These are phyloP conservation scores for Ascosphaera apis DNA, from an alignment of 2,329 filamentous ascomycete species.

Conservation along the genomic window DNA sequence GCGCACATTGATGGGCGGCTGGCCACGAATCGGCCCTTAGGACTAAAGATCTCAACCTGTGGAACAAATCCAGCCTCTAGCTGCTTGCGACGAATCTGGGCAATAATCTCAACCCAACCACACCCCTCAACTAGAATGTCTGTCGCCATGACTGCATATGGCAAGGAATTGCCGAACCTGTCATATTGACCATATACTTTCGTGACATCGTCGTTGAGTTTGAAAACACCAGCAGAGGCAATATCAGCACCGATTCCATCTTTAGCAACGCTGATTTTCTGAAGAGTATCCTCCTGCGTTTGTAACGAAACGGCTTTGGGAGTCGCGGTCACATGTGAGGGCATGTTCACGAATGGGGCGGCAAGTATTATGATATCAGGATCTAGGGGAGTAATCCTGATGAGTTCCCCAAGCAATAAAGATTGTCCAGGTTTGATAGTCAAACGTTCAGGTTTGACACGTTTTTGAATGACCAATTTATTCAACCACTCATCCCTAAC, in stretches of 20 bases:
- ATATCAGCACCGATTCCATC: slow-evolving; percentile 36
- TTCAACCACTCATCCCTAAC: slow-evolving; percentile 42
- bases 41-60: slow-evolving; percentile 62
- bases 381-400: slow-evolving; percentile 60
- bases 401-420: slow-evolving; percentile 61
- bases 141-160: slow-evolving; percentile 55
- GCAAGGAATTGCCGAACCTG: slow-evolving; percentile 39
- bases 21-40: slow-evolving; percentile 33
- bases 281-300: slow-evolving; percentile 33
- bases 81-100: slow-evolving; percentile 46
- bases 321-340: slow-evolving; percentile 53
- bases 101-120: slow-evolving; percentile 76
- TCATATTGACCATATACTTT: slow-evolving; percentile 47
- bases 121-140: slow-evolving; percentile 83
- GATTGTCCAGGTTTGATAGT: slow-evolving; percentile 56
- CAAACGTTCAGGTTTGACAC: slow-evolving; percentile 49
- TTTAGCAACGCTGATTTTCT: slow-evolving; percentile 39
- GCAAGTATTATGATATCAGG: slow-evolving; percentile 44
- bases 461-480: slow-evolving; percentile 55
- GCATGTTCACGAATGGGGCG: slow-evolving; percentile 68
- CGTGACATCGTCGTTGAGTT: slow-evolving; percentile 64
- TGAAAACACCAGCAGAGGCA: slow-evolving; percentile 48
- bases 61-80: slow-evolving; percentile 28
- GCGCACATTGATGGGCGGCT: slow-evolving; percentile 4
- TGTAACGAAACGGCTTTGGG: slow-evolving; percentile 60